Base-by-base conservation (phyloP, 2,329 filamentous ascomycete species). In the Colletotrichum sp. region DNA sequence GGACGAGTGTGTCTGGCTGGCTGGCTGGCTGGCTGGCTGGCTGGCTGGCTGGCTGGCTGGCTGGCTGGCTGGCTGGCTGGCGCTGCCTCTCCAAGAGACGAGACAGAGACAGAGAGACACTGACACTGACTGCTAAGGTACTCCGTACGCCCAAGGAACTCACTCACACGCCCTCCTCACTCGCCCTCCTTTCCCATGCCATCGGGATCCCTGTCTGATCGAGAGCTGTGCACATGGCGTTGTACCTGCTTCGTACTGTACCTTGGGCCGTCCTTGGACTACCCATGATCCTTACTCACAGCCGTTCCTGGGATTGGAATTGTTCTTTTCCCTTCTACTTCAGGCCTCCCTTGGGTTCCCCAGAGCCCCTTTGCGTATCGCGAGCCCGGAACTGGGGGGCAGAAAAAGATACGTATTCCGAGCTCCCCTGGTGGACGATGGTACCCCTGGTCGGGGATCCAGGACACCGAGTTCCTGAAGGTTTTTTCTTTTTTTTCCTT, bases 261-360 rank as follows among this genome's bases (percentile, higher is more conserved):
- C 74, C 48, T 74, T 6, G 61, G 13, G 32, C 7, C 13, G 65
- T 32, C 28, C 26, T 30, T 59, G n/a, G 70, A 52, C 59, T 26
- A 36, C 24, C 65, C 52, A 60, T 74, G 70, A 68, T 68, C 69
- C 69, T 48, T 64, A 59, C 55, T 70, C 67, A 32, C 13, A 36
- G 57, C 63, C 39, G 69, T 75, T 72, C 69, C 69, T 73, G 59
- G 73, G 64, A 73, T 36, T 73, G 48, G 70, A 73, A 73, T 75
- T 73, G 73, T 75, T 75, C 70, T 68, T 73, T 64, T 65, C 28
- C 59, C 70, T 75, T 75, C 73, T 59, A 73, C 70, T 52, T 73
- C 64, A 73, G 70, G 73, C 64, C 43, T 64, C 70, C 70, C 69
- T 68, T 36, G 70, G 43, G 57, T 68, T 64, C 69, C 69, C 63